Base-by-base conservation (phyloP, 1,139 yeast species). In the Saccharomyces hybrid region DNA sequence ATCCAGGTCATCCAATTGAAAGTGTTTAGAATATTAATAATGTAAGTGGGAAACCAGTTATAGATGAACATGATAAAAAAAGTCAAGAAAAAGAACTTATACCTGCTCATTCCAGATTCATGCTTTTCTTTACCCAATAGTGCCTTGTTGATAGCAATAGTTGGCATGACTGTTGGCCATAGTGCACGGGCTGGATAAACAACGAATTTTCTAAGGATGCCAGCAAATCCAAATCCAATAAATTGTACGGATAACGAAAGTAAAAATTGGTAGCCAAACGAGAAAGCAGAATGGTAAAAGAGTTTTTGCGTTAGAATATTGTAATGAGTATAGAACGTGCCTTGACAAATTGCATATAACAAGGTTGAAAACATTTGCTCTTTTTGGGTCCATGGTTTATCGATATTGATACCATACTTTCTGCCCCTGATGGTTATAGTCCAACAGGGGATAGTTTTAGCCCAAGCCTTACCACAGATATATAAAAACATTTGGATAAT, bases 1-100 rank as follows among this genome's bases (percentile, higher is more conserved):
- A 82, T 81, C 88, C 88, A 83, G 3, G 83, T 77, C 66, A 79
- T 76, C 86, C 87, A 82, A 64, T 79, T 81, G 69, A 83, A 83
- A 14, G 72, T 69, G 34, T 52, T 55, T 11, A 60, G 52, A n/a
- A 56, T 54, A 29, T 55, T 51, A 29, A 58, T 52, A 19, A 60
- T 48, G 34, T 57, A 58, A 2, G 80, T 74, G 13, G 88, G 88
- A 19, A 83, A 47, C 86, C 86, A 83, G 63, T 73, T 78, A 68
- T 78, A 83, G 13, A 71, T 38, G 58, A 82, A 81, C 58, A 79
- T 74, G 23, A 64, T 68, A 13, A 54, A 52, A 54, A 75, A 71
- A 3, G 67, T 58, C 28, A 71, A 50, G 57, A 76, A 72, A 69
- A 83, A 83, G 60, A 79, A 69, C 26, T 68, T 68, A 62, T 74